Evolutionary conservation across 768 basidiomycete species (phyloP), one percentile per base, ranked within the genome.

Genomic region (Amylocystis lapponica): DNA sequence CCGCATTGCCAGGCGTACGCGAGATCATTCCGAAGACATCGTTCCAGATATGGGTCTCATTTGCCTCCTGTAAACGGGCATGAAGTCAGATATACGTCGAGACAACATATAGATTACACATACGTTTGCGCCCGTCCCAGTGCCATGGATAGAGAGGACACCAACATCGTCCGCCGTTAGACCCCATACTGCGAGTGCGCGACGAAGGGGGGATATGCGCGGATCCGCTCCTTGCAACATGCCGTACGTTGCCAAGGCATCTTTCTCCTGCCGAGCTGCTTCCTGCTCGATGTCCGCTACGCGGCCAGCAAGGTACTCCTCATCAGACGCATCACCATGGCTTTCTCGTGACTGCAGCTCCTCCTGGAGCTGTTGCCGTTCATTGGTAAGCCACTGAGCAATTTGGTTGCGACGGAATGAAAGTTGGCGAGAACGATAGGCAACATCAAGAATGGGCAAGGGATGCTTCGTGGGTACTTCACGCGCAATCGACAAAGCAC

Each of bases 1-100:
- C 83, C n/a, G 94, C 93, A 63, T 98, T 98, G 41, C 96, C 95
- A 29, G 83, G 79, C 6, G 91, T 89, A 49, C 96, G 90, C 30
- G 81, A 79, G 51, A 97, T 83, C 32, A 79, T 77, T n/a, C 76
- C 79, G 67, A 99, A 86, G 60, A 96, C 83, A 47, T 91, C 83
- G 63, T 98, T 93, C 89, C 95, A 98, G 43, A 97, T 93, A 51
- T 81, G 81, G 2, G 91, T 91, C 73, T 99, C 96, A 62, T 99
- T 99, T 71, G 91, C 87, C 73, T 99, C 96, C 81, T 87, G 47
- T 38, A 48, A 43, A 30, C 26, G 14, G 36, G 13, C 12, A 36
- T 23, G n/a, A n/a, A n/a, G n/a, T n/a, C n/a, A n/a, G n/a, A n/a
- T n/a, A n/a, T n/a, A n/a, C n/a, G n/a, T n/a, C n/a, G n/a, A n/a